phyloP scores from a whole-genome alignment of 2,329 filamentous ascomycete genomes.

The Coleophoma crateriformis region DNA sequence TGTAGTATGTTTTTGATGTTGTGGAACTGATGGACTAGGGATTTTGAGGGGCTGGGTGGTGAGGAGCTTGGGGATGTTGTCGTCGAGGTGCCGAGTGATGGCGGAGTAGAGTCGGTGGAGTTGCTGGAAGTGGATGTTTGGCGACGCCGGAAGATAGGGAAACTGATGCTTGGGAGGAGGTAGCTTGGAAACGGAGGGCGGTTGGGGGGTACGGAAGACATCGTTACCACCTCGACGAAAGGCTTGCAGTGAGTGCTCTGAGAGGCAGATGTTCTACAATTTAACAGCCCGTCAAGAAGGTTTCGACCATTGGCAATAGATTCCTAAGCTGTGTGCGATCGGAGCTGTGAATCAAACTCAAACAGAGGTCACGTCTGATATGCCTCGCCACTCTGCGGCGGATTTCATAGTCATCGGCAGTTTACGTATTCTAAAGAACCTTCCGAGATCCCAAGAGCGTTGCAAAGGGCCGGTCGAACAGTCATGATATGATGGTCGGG shows the following conservation, averaged over 20 bases:
- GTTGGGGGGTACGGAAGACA: not conserved
- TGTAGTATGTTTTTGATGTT: conserved; percentile 21
- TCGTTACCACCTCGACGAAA: not conserved
- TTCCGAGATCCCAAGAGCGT: too few relatives aligned
- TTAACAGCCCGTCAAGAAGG: too few relatives aligned
- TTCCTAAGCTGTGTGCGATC: too few relatives aligned
- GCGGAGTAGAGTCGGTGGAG: conserved; percentile 17
- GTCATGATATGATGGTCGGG: too few relatives aligned
- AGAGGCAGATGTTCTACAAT: too few relatives aligned
- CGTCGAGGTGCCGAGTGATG: conserved; percentile 30
- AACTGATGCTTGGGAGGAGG: conserved; percentile 44
- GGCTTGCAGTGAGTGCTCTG: not conserved
- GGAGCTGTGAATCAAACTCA: too few relatives aligned
- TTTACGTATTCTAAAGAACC: too few relatives aligned
- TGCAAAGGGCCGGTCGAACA: too few relatives aligned
- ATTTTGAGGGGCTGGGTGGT: conserved; percentile 7
- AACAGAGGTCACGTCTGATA: too few relatives aligned
- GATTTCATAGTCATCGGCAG: too few relatives aligned
- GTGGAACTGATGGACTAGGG: conserved; percentile 4
- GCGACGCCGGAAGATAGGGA: conserved; percentile 40
- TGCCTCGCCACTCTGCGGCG: too few relatives aligned
- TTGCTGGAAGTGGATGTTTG: conserved; percentile 24
- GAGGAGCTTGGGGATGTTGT: conserved; percentile 17
- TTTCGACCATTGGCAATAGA: too few relatives aligned
- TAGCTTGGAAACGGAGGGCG: conserved; percentile 39